Conservation (phyloP, 2,329 filamentous ascomycete species). For the Aspergillus latus region DNA sequence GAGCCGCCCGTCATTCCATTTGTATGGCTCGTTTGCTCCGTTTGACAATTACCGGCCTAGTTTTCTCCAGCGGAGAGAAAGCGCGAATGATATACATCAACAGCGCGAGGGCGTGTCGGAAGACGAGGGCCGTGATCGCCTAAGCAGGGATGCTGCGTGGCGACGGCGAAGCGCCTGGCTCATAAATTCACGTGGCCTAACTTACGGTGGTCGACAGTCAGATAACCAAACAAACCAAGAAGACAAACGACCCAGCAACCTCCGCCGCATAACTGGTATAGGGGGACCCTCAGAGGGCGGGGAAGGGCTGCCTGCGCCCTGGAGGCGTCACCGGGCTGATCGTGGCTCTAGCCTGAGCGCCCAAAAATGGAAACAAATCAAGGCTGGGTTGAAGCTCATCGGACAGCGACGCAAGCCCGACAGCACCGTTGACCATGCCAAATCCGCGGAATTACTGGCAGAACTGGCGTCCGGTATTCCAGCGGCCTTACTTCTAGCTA, state of each 20-base stretch:
- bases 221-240: constrained; percentile 51
- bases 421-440: constrained; percentile 82
- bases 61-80: constrained; percentile 63
- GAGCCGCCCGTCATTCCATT: constrained; percentile 39
- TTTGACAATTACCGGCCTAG: constrained; percentile 48
- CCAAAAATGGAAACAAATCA: constrained; percentile 90
- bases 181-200: constrained; percentile 44
- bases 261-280: constrained; percentile 62
- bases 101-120: constrained; percentile 69
- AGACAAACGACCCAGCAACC: constrained; percentile 60
- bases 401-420: constrained; percentile 79
- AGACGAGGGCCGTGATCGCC: constrained; percentile 68
- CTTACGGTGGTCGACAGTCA: constrained; percentile 52
- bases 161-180: constrained; percentile 62
- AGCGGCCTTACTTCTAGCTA: constrained; percentile 89
- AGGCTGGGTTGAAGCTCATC: constrained; percentile 78
- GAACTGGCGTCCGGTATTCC: constrained; percentile 90
- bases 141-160: constrained; percentile 57
- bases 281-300: constrained; percentile 63
- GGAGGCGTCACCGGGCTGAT: constrained; percentile 55
- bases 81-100: constrained; percentile 61
- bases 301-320: constrained; percentile 62
- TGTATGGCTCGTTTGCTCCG: constrained; percentile 49
- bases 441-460: constrained; percentile 94
- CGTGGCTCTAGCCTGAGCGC: constrained; percentile 69